These are phyloP conservation scores for Lachancea thermotolerans DNA, from an alignment of 805 yeast species.

Conservation along the genomic window DNA sequence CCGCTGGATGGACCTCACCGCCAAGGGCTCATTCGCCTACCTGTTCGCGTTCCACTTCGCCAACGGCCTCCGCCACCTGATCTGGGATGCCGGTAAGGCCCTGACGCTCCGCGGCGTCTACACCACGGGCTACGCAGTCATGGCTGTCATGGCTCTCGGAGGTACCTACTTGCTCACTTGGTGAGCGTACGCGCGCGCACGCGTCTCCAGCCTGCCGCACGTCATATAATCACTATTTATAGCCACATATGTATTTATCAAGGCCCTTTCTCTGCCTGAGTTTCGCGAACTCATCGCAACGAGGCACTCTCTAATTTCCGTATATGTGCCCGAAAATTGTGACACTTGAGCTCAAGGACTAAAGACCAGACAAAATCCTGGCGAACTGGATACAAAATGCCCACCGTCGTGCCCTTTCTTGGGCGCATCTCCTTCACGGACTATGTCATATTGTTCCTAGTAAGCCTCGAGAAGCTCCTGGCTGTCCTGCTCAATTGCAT, in stretches of 20 bases:
- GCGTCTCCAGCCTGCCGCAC: background rate
- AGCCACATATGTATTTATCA: background rate
- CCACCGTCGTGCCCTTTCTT: slow-evolving; percentile 32
- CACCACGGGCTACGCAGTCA: slow-evolving; percentile 81
- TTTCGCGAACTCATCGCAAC: background rate
- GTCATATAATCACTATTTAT: slow-evolving; percentile 4
- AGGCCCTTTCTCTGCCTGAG: background rate
- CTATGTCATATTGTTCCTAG: slow-evolving; percentile 43
- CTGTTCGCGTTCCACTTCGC: slow-evolving; percentile 83
- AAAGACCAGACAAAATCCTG: background rate
- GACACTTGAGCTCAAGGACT: background rate
- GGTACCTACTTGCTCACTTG: slow-evolving; percentile 49
- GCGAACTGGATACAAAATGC: background rate
- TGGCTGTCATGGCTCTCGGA: slow-evolving; percentile 51
- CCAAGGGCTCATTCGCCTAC: slow-evolving; percentile 66
- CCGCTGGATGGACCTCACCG: slow-evolving; percentile 47
- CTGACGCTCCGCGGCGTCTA: slow-evolving; percentile 81
- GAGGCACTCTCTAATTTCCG: background rate
- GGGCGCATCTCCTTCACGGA: slow-evolving; percentile 44
- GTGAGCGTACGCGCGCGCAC: slow-evolving; percentile 4
- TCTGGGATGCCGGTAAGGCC: slow-evolving; percentile 87
- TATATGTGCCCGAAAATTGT: background rate
- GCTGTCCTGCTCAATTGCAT: slow-evolving; percentile 40
- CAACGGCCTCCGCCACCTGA: slow-evolving; percentile 87
- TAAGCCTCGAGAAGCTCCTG: slow-evolving; percentile 44